These are phyloP conservation scores for Hortaea sp. DNA, from an alignment of 2,329 filamentous ascomycete genomes.

Conservation along the genomic window DNA sequence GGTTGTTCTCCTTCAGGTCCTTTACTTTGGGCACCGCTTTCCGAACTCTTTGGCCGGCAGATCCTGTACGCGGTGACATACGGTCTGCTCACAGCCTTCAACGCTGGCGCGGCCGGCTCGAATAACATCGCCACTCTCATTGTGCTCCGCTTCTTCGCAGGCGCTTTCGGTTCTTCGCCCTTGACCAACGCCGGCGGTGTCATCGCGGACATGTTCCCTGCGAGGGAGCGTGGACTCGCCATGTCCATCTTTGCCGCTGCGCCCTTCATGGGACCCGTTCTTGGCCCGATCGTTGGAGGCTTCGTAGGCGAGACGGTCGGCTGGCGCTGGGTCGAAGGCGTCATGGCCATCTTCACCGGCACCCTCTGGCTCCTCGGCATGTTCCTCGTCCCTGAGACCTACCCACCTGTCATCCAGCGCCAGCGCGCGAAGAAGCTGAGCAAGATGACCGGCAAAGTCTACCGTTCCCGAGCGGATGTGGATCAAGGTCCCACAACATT, in stretches of 20 bases:
- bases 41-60: slow-evolving; percentile 48
- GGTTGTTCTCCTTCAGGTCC: slow-evolving; percentile 26
- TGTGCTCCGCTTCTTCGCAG: slow-evolving; percentile 37
- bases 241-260: slow-evolving; percentile 56
- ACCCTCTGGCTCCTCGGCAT: slow-evolving; percentile 47
- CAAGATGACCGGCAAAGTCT: slow-evolving; percentile 43
- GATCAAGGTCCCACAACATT: slow-evolving; percentile 28
- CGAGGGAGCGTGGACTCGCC: slow-evolving; percentile 38
- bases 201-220: slow-evolving; percentile 37
- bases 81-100: slow-evolving; percentile 29
- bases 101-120: slow-evolving; percentile 32
- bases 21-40: slow-evolving; percentile 52
- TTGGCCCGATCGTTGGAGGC: slow-evolving; percentile 54
- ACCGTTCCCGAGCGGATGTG: slow-evolving; percentile 38
- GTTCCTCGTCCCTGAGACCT: slow-evolving; percentile 49
- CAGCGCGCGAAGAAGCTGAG: slow-evolving; percentile 43
- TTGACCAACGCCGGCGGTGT: slow-evolving; percentile 38
- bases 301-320: slow-evolving; percentile 54
- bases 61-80: slow-evolving; percentile 29
- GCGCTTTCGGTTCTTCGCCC: slow-evolving; percentile 33
- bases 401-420: slow-evolving; percentile 48
- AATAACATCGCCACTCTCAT: slow-evolving; percentile 36
- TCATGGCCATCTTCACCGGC: slow-evolving; percentile 54
- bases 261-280: slow-evolving; percentile 56
- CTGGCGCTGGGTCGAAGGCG: slow-evolving; percentile 59